Evolutionary conservation across 805 yeast genomes (phyloP), one percentile per base, ranked within the genome.

Genomic region (Ogataea naganishii): DNA sequence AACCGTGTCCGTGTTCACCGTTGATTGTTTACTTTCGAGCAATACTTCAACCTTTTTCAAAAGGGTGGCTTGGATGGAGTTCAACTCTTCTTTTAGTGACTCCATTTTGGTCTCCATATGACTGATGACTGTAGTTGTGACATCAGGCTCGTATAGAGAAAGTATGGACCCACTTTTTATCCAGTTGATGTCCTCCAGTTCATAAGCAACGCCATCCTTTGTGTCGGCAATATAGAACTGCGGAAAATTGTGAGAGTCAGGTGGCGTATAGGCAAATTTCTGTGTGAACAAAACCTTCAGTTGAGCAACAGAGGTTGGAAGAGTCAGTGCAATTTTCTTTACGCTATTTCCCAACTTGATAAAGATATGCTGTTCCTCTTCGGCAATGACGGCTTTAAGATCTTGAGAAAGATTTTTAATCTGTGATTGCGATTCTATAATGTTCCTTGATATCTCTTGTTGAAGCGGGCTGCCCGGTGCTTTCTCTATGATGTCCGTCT

Each of bases 181-280:
- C 23, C 80, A 88, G 0, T 40, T 42, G n/a, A 84, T 47, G 23
- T 85, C 88, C 37, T 88, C 96, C 14, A 89, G 55, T 49, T 89
- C 96, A 47, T 82, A 92, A 2, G 79, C 65, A 1, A 86, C 66
- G 0, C 69, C 70, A 19, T 68, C 62, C 3, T 56, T 50, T 0
- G 69, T 66, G 36, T 83, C 94, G 36, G 68, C 75, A 5, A 86
- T 64, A 43, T 81, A 80, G 17, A 92, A 69, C 9, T 78, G 81
- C 0, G 97, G 96, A 40, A 85, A 84, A 2, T 71, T 55, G 9
- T 73, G 69, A 1, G 72, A 53, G 10, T 38, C 44, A 4, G 40
- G 31, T 0, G 94, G 92, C 0, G 89, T 69, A 49, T 80, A 85
- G 2, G 89, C 84, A 58, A 86, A 88, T 43, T 75, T 82, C 45